Evolutionary conservation across 2,329 filamentous ascomycete genomes (phyloP), one percentile per base, ranked within the genome.

Genomic region (Waltergamsia citrina): DNA sequence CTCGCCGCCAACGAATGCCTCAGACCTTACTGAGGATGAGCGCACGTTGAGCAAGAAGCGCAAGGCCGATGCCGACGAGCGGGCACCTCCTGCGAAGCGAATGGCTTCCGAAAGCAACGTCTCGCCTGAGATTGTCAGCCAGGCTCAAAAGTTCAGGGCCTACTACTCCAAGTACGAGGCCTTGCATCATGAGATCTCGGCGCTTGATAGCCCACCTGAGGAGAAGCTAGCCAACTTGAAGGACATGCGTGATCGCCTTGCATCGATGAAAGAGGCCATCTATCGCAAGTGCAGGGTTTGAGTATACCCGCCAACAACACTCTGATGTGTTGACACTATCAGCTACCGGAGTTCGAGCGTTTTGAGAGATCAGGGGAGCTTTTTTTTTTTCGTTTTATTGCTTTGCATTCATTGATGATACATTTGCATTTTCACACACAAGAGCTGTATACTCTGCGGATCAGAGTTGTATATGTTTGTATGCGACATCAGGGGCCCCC

Each of bases 1-100:
- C 2, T 79, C 75, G 6, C 74, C 75, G 10, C 75, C 75, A 0
- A 78, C 75, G 7, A 80, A 79, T 41, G 76, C 74, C 1, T 78
- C 74, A 2, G 75, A 80, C 37, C 54, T 78, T 24, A 74, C 77
- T 20, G 59, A 66, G 42, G 44, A 59, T 29, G 40, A 49, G n/a
- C 25, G 43, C 5, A 36, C 45, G 10, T 41, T 43, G 12, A 33
- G 36, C 11, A 65, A 63, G 52, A 71, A 71, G 50, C 64, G 67
- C 36, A 69, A 63, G 44, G 49, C 49, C 25, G 45, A 46, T 7
- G 35, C 42, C n/a, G 36, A 45, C 12, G 43, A 41, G 17, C 50
- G 38, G 29, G 31, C 34, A 34, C 43, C 29, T 28, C 29, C 45
- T 38, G 39, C 43, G 30, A 66, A 65, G 53, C 57, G 58, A 25